phyloP scores from a whole-genome alignment of 108 stramenopile genomes.

The Nitzschia putrida region DNA sequence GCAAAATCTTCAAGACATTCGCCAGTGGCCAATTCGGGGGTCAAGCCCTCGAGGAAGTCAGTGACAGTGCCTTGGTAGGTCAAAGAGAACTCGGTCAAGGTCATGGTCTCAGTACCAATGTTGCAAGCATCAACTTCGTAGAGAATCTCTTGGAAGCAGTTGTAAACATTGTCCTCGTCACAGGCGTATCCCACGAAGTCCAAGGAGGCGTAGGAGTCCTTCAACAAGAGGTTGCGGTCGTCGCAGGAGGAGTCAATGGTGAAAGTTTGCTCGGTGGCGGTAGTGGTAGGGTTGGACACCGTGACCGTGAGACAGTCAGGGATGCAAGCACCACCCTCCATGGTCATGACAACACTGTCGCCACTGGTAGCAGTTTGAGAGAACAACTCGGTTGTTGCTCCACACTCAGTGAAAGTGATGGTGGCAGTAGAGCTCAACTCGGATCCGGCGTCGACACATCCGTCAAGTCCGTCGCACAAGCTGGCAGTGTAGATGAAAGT shows the following conservation, averaged over 20 bases:
- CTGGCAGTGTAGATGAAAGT: constrained; percentile 25
- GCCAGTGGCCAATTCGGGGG: constrained; percentile 5
- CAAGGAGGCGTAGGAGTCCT: constrained; percentile 17
- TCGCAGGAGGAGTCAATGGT: constrained; percentile 19
- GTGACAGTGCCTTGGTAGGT: constrained; percentile 7
- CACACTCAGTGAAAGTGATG: background rate
- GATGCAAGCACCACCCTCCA: constrained; percentile 8
- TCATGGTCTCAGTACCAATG: constrained; percentile 14
- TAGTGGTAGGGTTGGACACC: background rate
- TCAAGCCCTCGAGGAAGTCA: constrained; percentile 9
- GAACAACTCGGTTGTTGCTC: background rate
- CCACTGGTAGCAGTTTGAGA: background rate
- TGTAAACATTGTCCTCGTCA: constrained; percentile 13
- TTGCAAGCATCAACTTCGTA: constrained; percentile 34
- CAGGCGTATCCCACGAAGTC: constrained; percentile 31
- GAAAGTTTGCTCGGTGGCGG: constrained; percentile 17
- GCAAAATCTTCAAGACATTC: constrained; percentile 16
- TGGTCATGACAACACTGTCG: constrained; percentile 7
- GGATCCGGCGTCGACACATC: constrained; percentile 14
- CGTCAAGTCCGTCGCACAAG: constrained; percentile 11
- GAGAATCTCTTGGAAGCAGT: constrained; percentile 18
- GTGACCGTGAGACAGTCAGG: constrained; percentile 9
- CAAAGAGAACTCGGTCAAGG: constrained; percentile 16
- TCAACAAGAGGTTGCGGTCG: constrained; percentile 6
- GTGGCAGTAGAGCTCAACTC: background rate